These are phyloP conservation scores for Farysia itapuensis DNA, from an alignment of 1,284 basidiomycete genomes.

Conservation along the genomic window DNA sequence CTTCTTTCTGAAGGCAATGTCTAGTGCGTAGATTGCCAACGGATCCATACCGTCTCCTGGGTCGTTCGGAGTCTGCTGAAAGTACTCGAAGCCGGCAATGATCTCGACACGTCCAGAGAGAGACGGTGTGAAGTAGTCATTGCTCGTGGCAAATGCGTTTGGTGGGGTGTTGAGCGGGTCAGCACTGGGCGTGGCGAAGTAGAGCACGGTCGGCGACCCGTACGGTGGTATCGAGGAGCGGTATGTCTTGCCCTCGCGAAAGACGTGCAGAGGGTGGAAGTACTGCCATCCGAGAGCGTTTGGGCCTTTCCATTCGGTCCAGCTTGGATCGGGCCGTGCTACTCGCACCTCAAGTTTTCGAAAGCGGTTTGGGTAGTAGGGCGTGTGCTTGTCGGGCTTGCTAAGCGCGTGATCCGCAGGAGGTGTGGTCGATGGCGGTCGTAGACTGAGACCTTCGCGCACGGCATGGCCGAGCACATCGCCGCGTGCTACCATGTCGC, in stretches of 20 bases:
- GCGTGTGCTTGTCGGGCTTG: constrained; percentile 18
- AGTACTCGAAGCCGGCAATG: constrained; percentile 40
- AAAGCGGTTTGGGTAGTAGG: constrained; percentile 44
- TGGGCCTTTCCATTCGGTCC: constrained; percentile 35
- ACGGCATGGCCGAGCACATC: constrained; percentile 37
- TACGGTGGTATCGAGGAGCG: constrained; percentile 32
- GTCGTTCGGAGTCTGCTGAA: constrained; percentile 45
- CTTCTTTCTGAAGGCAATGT: constrained; percentile 34
- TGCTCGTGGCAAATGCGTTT: constrained; percentile 33
- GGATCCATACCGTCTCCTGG: constrained; percentile 48
- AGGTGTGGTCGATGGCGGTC: constrained; percentile 25
- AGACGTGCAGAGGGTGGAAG: constrained; percentile 45
- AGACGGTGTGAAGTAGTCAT: constrained; percentile 35
- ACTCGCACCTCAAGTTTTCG: constrained; percentile 43
- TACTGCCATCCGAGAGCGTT: constrained; percentile 44
- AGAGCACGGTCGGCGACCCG: constrained; percentile 36
- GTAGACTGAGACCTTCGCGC: constrained; percentile 10
- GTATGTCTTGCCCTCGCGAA: constrained; percentile 34
- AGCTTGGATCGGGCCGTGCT: constrained; percentile 30
- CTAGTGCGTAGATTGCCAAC: constrained; percentile 38
- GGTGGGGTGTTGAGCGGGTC: constrained; percentile 29
- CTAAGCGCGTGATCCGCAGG: constrained; percentile 35
- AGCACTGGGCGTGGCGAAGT: constrained; percentile 32
- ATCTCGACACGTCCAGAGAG: constrained; percentile 37
- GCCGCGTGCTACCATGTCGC: constrained; percentile 36